Base-by-base conservation (phyloP, 192 early-diverging fungal species). In the Coemansia sp. region DNA sequence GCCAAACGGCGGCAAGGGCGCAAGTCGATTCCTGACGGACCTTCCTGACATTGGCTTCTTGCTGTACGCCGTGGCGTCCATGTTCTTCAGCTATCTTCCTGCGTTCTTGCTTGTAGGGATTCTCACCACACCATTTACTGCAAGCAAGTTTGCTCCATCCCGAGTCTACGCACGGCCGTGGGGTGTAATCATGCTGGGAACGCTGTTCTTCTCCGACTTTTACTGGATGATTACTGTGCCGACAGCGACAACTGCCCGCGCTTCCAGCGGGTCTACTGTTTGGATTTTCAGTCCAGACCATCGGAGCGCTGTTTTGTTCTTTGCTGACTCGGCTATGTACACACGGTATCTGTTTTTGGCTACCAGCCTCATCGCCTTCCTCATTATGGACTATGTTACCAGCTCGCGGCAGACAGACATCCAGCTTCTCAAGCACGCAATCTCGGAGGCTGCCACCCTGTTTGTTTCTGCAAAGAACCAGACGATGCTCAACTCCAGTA, bases 391-490 rank as follows among this genome's bases (percentile, higher is more conserved):
- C 64, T 73, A 64, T 33, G 18, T 69, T 60, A 81, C 62, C 16
- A 76, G 73, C 61, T 59, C 73, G n/a, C 67, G 74, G 15, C 70
- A 81, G 38, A 81, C 78, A 10, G 78, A 81, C 34, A 49, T 81
- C 16, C 78, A 81, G 67, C 48, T 81, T 30, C 71, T 81, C 6
- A 68, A 73, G 57, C 45, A 60, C 15, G 69, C 73, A 56, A 63
- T 76, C 23, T 51, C 26, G 23, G 67, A 69, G 46, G 70, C 72
- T 35, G 48, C 60, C 12, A 52, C 58, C 6, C 18, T 57, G 45
- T 61, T 81, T 23, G 51, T 53, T 20, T 16, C 41, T 23, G 36
- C 73, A 12, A 81, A 81, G 52, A 75, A 81, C 49, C 70, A 67
- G 41, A 76, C 73, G 0, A 53, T 81, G 51, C 63, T 81, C 20